Evolutionary conservation across 2,329 filamentous ascomycete species (phyloP).

Genomic region (Aspergillus neotritici): DNA sequence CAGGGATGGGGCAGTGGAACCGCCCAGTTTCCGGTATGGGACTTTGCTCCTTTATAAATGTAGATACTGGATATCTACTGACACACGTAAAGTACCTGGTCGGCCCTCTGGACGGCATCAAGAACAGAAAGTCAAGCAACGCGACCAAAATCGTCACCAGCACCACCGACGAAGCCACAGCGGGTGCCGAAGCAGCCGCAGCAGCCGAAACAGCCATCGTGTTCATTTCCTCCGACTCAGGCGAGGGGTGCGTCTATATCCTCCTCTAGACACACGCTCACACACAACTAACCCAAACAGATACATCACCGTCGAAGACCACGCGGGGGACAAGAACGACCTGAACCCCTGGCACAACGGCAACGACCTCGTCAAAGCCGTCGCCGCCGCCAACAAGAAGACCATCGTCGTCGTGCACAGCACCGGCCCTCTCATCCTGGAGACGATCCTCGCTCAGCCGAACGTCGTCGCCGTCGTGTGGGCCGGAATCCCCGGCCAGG

Average conservation of each 20-base stretch:
- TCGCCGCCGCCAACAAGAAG: slow-evolving; percentile 55
- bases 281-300: not conserved
- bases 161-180: slow-evolving; percentile 33
- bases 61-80: too few species aligned
- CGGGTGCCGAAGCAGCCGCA: slow-evolving; percentile 34
- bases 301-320: slow-evolving; percentile 49
- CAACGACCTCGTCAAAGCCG: slow-evolving; percentile 45
- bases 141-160: slow-evolving; percentile 41
- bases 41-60: too few species aligned
- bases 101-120: slow-evolving; percentile 40
- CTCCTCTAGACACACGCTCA: too few species aligned
- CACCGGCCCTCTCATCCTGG: slow-evolving; percentile 56
- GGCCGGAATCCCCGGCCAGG: slow-evolving; percentile 58
- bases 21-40: slow-evolving; percentile 55
- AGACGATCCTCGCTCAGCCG: slow-evolving; percentile 56
- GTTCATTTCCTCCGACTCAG: slow-evolving; percentile 45
- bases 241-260: slow-evolving; percentile 35
- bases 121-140: slow-evolving; percentile 30
- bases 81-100: slow-evolving; percentile 35
- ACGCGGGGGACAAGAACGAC: slow-evolving; percentile 50
- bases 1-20: slow-evolving; percentile 74
- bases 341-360: slow-evolving; percentile 44
- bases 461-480: slow-evolving; percentile 61
- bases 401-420: slow-evolving; percentile 63
- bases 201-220: slow-evolving; percentile 42